phyloP scores from a whole-genome alignment of 306 rosid genomes.

The Castanea mollissima region DNA sequence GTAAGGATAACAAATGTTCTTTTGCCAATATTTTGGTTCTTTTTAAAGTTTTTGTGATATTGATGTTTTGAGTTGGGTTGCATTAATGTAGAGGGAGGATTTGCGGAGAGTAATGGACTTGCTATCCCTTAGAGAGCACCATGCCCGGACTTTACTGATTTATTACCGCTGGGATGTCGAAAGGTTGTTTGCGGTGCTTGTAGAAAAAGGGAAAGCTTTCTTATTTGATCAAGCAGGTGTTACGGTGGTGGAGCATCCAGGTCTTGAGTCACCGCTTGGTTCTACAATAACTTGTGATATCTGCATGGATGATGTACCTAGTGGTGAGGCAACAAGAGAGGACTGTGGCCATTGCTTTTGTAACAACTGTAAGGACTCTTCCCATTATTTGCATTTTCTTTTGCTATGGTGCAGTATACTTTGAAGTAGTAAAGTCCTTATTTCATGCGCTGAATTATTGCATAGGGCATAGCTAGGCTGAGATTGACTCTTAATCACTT shows the following conservation, averaged over 20 bases:
- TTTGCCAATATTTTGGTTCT: background rate
- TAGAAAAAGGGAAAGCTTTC: slow-evolving; percentile 54
- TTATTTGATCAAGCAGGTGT: slow-evolving; percentile 82
- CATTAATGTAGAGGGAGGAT: slow-evolving; percentile 67
- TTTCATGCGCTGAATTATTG: background rate
- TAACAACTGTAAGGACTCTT: slow-evolving; percentile 65
- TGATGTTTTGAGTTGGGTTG: slow-evolving; percentile 11
- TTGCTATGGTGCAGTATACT: background rate
- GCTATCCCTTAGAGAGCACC: slow-evolving; percentile 69
- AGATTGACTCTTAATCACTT: background rate
- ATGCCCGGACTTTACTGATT: slow-evolving; percentile 88
- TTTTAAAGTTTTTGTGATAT: slow-evolving; percentile 13
- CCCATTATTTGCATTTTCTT: background rate
- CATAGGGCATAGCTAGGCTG: background rate
- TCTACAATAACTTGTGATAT: slow-evolving; percentile 56
- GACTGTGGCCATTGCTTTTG: slow-evolving; percentile 95
- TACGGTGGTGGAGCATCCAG: slow-evolving; percentile 45
- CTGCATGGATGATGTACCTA: slow-evolving; percentile 74
- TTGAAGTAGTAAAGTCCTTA: background rate
- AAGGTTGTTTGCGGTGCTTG: slow-evolving; percentile 59
- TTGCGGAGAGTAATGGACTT: slow-evolving; percentile 80
- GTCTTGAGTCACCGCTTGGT: slow-evolving; percentile 22
- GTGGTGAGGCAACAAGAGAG: slow-evolving; percentile 66
- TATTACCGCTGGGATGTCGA: slow-evolving; percentile 89
- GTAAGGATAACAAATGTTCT: slow-evolving; percentile 22